Base-by-base conservation (phyloP, 768 basidiomycete genomes). In the Lentinula guzmanii region DNA sequence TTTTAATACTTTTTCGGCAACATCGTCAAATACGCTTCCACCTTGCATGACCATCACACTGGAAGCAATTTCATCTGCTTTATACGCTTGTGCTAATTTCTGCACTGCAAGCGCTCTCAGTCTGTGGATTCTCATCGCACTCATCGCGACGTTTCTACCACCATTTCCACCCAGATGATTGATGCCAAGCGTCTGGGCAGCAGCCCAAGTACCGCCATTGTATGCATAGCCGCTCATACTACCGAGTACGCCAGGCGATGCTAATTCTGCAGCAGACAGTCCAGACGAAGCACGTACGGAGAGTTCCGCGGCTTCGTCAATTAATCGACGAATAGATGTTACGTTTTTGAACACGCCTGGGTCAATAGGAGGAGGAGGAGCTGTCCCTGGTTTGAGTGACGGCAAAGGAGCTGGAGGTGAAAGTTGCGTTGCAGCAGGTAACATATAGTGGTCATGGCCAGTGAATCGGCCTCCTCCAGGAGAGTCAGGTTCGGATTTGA, bases 21-120 rank as follows among this genome's bases (percentile, higher is more conserved):
- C 81, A 66, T 95, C 93, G 66, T 95, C 93, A 68, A 95, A 91
- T 2, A 94, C 90, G 64, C 87, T 93, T 4, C 93, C 92, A 41
- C 92, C 92, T 70, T 95, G 93, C 93, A 95, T 95, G 35, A 95
- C 86, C 87, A 95, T 91, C 31, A 95, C 93, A 68, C 90, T 93
- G 0, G 91, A 90, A 1, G 93, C 93, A 67, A 95, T 91, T 71
- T 95, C 93, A 69, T 95, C 93, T 10, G 85, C 81, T 70, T 86
- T 86, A 68, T 95, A 95, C 4, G 93, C 93, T 24, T 86, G 83
- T 0, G 93, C 91, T 43, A 95, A 77, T 70, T 92, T 93, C 72
- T 93, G 89, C 18, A 95, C 91, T 0, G 93, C 93, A 33, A 94
- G 79, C 0, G 84, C 87, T 37, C 93, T 77, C 48, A 95, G 73